Percentiles rank a stretch among this genome's conserved stretches.
Evolutionary conservation across 2,329 filamentous ascomycete genomes (phyloP).

Genomic region (Aureobasidium zeae): DNA sequence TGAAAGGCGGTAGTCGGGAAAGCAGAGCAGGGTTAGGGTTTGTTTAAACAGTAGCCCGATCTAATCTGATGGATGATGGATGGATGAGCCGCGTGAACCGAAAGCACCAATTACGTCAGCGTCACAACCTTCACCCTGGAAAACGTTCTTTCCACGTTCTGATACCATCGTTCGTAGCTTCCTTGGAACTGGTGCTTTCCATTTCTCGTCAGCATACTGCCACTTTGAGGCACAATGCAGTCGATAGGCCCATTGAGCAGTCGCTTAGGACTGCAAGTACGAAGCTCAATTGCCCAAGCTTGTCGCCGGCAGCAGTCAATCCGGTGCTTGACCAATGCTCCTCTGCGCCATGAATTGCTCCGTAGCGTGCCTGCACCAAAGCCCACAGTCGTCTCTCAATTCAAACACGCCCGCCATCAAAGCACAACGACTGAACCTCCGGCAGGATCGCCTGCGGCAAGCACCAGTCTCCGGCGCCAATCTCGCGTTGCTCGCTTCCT

Average conservation of each 20-base stretch:
- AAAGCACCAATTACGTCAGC: no score
- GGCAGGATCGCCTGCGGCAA: conserved; percentile 1
- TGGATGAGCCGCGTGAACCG: no score
- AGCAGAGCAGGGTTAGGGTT: no score
- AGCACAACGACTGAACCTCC: conserved; percentile 13
- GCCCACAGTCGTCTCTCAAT: conserved; percentile 5
- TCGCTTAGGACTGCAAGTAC: conserved; percentile 9
- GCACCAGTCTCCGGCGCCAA: background rate
- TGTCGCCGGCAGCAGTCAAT: conserved; percentile 7
- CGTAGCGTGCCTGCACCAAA: conserved; percentile 1
- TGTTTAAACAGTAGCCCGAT: no score
- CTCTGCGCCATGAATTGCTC: conserved; percentile 6
- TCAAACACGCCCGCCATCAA: conserved; percentile 7
- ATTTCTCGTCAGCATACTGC: no score
- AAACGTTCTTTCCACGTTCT: no score
- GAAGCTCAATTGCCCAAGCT: conserved; percentile 3
- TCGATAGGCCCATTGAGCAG: conserved; percentile 13
- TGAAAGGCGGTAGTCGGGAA: no score
- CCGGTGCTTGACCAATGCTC: conserved; percentile 7
- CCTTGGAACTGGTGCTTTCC: no score
- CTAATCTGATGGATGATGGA: no score
- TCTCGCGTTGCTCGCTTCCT: conserved; percentile 40
- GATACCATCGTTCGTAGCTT: no score
- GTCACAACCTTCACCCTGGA: no score
- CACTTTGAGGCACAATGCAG: conserved; percentile 15